These are phyloP conservation scores for Thymus quinquecostatus DNA, from an alignment of 257 asterid genomes.

Conservation along the genomic window DNA sequence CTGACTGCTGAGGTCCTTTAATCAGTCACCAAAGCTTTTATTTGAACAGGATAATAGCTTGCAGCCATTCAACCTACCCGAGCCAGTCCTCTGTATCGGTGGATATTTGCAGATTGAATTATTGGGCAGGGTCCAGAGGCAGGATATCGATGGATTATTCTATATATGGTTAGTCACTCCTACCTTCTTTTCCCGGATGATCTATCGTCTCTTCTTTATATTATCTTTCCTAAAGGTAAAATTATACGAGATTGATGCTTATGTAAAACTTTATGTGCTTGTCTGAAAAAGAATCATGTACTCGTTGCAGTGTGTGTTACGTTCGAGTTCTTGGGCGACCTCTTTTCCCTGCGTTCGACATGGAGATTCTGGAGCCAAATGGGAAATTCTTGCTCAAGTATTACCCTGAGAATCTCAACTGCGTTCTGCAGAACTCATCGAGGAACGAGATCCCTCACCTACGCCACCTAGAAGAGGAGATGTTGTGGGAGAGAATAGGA, in stretches of 20 bases:
- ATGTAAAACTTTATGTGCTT: background rate
- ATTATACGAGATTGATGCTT: background rate
- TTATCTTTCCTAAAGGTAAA: background rate
- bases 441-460: constrained; percentile 32
- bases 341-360: constrained; percentile 60
- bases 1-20: too few relatives aligned
- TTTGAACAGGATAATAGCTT: constrained; percentile 62
- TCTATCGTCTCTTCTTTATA: background rate
- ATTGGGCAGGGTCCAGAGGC: constrained; percentile 70
- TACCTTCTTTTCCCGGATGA: background rate
- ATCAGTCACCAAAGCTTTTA: constrained; percentile 7
- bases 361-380: constrained; percentile 42
- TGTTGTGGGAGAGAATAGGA: constrained; percentile 41
- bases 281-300: background rate
- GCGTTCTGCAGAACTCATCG: constrained; percentile 38
- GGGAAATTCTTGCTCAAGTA: constrained; percentile 53
- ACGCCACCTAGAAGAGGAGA: constrained; percentile 41
- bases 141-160: constrained; percentile 60
- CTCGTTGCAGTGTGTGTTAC: constrained; percentile 60
- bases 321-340: constrained; percentile 68
- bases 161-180: constrained; percentile 66
- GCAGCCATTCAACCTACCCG: constrained; percentile 84
- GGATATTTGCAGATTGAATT: constrained; percentile 81
- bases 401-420: constrained; percentile 37
- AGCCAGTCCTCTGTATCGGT: constrained; percentile 73